These are phyloP conservation scores for Phallus indusiatus DNA, from an alignment of 768 basidiomycete species.

Conservation along the genomic window DNA sequence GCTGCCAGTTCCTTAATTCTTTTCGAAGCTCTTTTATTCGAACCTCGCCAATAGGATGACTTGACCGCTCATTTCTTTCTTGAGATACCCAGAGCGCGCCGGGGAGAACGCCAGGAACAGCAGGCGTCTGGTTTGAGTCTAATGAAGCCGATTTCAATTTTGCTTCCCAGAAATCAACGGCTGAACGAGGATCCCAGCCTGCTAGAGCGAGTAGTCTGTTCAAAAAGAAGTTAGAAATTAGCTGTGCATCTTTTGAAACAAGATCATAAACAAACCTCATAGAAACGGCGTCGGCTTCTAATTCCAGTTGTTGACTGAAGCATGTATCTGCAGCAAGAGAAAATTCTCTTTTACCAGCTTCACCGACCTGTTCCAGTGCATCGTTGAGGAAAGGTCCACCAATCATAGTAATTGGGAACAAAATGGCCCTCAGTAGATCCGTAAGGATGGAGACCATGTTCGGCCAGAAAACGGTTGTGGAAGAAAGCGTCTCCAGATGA, in stretches of 20 bases:
- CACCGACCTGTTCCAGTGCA: conserved; percentile 74
- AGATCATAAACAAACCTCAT: conserved; percentile 43
- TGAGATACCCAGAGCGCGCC: conserved; percentile 10
- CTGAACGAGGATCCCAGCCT: conserved; percentile 78
- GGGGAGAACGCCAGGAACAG: conserved; percentile 8
- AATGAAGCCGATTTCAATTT: conserved; percentile 20
- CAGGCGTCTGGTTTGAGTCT: neutral
- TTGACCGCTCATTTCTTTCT: neutral
- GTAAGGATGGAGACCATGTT: conserved; percentile 66
- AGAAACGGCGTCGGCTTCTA: conserved; percentile 88
- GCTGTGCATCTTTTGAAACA: conserved; percentile 3
- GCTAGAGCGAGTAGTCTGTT: conserved; percentile 82
- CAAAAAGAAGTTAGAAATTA: neutral
- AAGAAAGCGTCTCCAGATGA: conserved; percentile 87
- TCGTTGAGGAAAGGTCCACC: conserved; percentile 94
- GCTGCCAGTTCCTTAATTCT: conserved; percentile 68
- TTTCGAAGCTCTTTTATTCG: conserved; percentile 50
- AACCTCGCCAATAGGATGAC: conserved; percentile 60
- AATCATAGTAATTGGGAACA: conserved; percentile 86
- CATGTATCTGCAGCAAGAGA: conserved; percentile 64
- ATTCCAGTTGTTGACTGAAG: conserved; percentile 74
- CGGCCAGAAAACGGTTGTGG: conserved; percentile 72
- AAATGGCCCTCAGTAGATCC: conserved; percentile 65
- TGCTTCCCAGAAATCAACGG: conserved; percentile 75
- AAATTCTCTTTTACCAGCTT: conserved; percentile 68